Conservation (phyloP, 1,139 yeast genomes). For the Zygosaccharomyces pseudobailii region DNA sequence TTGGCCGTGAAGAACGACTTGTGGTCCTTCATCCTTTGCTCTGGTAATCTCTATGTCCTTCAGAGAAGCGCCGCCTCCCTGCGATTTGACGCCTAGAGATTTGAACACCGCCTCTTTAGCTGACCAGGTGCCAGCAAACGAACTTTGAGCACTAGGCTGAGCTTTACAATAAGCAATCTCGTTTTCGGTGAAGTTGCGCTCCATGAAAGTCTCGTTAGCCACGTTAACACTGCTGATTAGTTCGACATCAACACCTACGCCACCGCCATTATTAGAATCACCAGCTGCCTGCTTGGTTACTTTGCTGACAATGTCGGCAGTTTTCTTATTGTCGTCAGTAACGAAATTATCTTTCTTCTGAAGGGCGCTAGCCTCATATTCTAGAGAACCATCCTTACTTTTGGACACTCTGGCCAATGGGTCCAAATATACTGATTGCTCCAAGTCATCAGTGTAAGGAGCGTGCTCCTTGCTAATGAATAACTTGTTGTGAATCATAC, state of each 20-base stretch:
- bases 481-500: slow-evolving; percentile 85
- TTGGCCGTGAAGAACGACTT: slow-evolving; percentile 66
- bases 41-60: slow-evolving; percentile 84
- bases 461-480: slow-evolving; percentile 91
- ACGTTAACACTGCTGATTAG: slow-evolving; percentile 73
- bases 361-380: slow-evolving; percentile 40
- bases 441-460: slow-evolving; percentile 85
- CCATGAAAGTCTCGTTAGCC: slow-evolving; percentile 82
- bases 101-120: slow-evolving; percentile 99
- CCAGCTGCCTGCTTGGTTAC: slow-evolving; percentile 43
- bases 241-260: slow-evolving; percentile 98
- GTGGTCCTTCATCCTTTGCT: slow-evolving; percentile 81
- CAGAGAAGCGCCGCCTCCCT: slow-evolving; percentile 94
- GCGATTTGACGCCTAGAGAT: slow-evolving; percentile 80
- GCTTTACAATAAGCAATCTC: slow-evolving; percentile 75
- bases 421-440: slow-evolving; percentile 85
- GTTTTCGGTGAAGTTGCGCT: slow-evolving; percentile 79
- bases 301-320: slow-evolving; percentile 23
- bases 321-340: slow-evolving; percentile 18
- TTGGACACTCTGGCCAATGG: slow-evolving; percentile 82
- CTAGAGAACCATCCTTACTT: slow-evolving; percentile 46
- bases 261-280: slow-evolving; percentile 46
- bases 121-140: slow-evolving; percentile 97
- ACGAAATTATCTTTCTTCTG: slow-evolving; percentile 31
- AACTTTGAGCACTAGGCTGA: slow-evolving; percentile 77